These are phyloP conservation scores for Berkeleyomyces rouxiae DNA, from an alignment of 2,329 filamentous ascomycete genomes.

Conservation along the genomic window DNA sequence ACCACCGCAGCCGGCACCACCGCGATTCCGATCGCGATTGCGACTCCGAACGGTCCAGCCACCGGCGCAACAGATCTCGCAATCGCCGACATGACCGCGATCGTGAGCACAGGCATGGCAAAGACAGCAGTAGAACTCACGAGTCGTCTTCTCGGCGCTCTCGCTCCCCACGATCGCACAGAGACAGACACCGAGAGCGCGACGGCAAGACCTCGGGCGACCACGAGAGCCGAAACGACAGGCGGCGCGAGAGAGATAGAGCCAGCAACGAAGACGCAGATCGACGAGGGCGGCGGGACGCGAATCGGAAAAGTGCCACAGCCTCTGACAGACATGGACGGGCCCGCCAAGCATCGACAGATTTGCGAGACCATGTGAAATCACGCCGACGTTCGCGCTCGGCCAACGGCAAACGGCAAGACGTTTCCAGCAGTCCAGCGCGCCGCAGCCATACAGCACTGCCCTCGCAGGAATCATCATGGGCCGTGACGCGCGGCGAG, in stretches of 20 bases:
- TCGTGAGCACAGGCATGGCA: background rate
- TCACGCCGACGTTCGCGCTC: background rate
- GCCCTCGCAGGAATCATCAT: constrained; percentile 43
- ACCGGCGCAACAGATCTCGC: background rate
- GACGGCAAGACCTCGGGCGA: too few species aligned
- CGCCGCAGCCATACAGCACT: constrained; percentile 29
- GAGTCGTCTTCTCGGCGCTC: background rate
- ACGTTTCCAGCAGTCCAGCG: background rate
- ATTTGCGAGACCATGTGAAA: too few species aligned
- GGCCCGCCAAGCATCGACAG: too few species aligned
- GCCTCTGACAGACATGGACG: background rate
- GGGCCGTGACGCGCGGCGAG: constrained; percentile 36
- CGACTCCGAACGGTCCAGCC: background rate
- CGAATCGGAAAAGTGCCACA: background rate
- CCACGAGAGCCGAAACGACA: background rate
- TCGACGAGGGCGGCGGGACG: background rate
- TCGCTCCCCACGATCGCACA: background rate
- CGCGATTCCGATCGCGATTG: background rate
- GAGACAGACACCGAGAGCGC: background rate
- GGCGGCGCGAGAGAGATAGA: background rate
- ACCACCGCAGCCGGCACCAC: background rate
- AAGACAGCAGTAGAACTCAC: background rate
- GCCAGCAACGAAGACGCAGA: background rate
- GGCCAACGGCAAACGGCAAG: background rate
- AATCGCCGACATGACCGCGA: background rate